Base-by-base conservation (phyloP, 2,329 filamentous ascomycete genomes). In the Pleomassaria siparia region DNA sequence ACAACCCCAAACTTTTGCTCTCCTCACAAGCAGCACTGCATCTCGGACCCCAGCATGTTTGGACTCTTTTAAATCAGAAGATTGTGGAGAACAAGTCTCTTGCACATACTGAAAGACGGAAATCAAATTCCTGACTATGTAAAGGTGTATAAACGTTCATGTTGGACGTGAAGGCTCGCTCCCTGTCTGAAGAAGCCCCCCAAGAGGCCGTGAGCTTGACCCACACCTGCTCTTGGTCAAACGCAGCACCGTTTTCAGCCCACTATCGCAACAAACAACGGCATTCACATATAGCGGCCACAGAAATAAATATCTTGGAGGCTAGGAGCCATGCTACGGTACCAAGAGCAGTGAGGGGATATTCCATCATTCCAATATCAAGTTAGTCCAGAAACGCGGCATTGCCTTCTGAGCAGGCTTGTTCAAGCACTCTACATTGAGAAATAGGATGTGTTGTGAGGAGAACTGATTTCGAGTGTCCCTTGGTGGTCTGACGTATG, bases 31-130 rank as follows among this genome's bases (percentile, higher is more conserved):
- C 58, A 50, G 50, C 52, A 46, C 58, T 54, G 55, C 55, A 58
- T 55, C 32, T 21, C 24, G 37, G n/a, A 32, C 53, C 57, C 59
- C 69, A 64, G 72, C 75, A 71, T 87, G 80, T 76, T 83, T 84
- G 78, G 81, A 81, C 84, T 88, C 79, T 62, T 84, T 85, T 62
- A 76, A 74, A 72, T 83, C 83, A 73, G 69, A 70, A 28, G 40
- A 49, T 36, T 32, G 39, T 48, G 53, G n/a, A 45, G 24, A 49
- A 50, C 52, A 40, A 44, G 29, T 4, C 42, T 44, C 55, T 3
- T 16, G 18, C 11, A 20, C 15, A 33, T 5, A 10, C 7, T 32
- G 21, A 13, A 37, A 22, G 39, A 37, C 13, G 12, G 18, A 37
- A 37, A 37, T 11, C 6, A 4, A 22, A 37, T 62, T 84, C 85